Evolutionary conservation across 1,284 basidiomycete genomes (phyloP).

Genomic region (Cerioporus squamosus): DNA sequence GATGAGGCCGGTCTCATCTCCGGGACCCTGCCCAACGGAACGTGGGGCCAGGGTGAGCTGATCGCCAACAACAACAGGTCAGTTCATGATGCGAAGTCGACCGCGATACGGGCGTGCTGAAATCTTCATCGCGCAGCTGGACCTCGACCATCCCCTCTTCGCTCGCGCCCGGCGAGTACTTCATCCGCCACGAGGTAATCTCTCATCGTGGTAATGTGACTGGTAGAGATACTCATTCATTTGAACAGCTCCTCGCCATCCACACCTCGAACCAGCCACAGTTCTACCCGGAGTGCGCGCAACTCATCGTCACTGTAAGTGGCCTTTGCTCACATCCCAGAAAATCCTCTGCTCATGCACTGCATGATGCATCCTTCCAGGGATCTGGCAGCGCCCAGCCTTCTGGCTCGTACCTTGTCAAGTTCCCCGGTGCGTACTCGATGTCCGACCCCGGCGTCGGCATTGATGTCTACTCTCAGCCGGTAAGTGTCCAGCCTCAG

Average conservation of each 20-base stretch:
- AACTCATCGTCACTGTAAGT: constrained; percentile 40
- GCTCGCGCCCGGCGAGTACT: constrained; percentile 40
- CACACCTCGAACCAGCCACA: constrained; percentile 39
- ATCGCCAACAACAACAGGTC: constrained; percentile 38
- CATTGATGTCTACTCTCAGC: constrained; percentile 40
- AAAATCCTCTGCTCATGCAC: no score
- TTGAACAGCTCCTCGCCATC: constrained; percentile 34
- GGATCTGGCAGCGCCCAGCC: constrained; percentile 37
- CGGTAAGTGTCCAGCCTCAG: constrained; percentile 10
- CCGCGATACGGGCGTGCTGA: neutral
- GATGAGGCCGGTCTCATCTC: constrained; percentile 41
- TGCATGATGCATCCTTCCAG: constrained; percentile 1
- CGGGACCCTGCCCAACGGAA: constrained; percentile 37
- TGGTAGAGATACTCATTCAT: neutral
- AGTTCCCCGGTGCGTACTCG: constrained; percentile 43
- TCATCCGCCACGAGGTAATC: constrained; percentile 40
- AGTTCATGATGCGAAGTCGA: no score
- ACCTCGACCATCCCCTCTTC: constrained; percentile 41
- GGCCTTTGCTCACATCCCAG: no score
- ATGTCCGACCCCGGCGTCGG: constrained; percentile 40
- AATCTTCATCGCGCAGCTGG: constrained; percentile 26
- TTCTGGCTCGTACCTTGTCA: constrained; percentile 36
- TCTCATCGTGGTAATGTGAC: no score
- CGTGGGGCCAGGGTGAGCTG: constrained; percentile 40
- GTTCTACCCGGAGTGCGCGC: constrained; percentile 46